phyloP scores from a whole-genome alignment of 805 yeast genomes.

The Sugiyamaella marilandica region DNA sequence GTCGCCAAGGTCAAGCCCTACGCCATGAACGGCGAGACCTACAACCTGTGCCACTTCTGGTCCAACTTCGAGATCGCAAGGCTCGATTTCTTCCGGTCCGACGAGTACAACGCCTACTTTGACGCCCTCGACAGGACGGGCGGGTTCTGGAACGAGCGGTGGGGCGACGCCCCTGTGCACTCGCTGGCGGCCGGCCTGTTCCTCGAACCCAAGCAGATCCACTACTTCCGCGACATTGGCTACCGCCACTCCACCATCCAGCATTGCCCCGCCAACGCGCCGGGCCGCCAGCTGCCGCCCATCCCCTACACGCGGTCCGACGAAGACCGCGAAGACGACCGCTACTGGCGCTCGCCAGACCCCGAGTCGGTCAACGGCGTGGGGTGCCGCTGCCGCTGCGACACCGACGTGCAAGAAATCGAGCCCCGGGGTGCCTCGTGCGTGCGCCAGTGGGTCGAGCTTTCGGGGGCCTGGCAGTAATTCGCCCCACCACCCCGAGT shows the following conservation, averaged over 20 bases:
- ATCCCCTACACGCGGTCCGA: conserved; percentile 35
- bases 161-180: conserved; percentile 98
- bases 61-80: conserved; percentile 89
- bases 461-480: conserved; percentile 31
- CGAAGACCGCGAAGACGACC: conserved; percentile 33
- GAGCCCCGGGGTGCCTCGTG: conserved; percentile 34
- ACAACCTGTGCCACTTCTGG: conserved; percentile 86
- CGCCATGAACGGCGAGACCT: conserved; percentile 60
- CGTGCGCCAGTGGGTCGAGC: conserved; percentile 31
- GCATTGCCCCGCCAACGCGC: conserved; percentile 77
- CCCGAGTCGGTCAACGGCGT: conserved; percentile 44
- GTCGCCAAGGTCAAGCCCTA: conserved; percentile 42
- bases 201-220: conserved; percentile 63
- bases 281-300: conserved; percentile 42
- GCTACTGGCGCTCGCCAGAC: conserved; percentile 39
- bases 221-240: conserved; percentile 91
- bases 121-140: conserved; percentile 62
- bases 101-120: conserved; percentile 62
- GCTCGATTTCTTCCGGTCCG: conserved; percentile 65
- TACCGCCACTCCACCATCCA: conserved; percentile 74
- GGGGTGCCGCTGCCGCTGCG: conserved; percentile 89
- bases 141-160: conserved; percentile 85
- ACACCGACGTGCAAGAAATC: conserved; percentile 35
- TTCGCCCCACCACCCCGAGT: not conserved
- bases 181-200: conserved; percentile 80